A percentile compares a stretch with the other conserved stretches of the same genome.
Evolutionary conservation across 306 rosid species (phyloP).

Genomic region (Cucurbita ficifolia): DNA sequence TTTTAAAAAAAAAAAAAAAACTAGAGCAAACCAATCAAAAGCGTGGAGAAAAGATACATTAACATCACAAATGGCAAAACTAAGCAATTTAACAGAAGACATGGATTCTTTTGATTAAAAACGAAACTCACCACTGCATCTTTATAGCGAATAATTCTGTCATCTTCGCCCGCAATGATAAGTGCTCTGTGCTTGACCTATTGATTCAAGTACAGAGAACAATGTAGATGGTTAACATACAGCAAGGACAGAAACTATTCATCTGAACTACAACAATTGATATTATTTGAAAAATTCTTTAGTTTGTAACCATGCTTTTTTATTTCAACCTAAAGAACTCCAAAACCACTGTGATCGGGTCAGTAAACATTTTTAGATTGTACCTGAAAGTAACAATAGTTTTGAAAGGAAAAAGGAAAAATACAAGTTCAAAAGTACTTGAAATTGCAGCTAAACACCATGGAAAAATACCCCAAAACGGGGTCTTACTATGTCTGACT

Average conservation of each 20-base stretch:
- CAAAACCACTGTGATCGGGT: not conserved
- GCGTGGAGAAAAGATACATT: not conserved
- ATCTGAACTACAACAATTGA: not conserved
- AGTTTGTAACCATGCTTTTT: not conserved
- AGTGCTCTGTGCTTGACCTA: slow-evolving; percentile 43
- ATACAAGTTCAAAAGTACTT: not conserved
- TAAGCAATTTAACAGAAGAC: not conserved
- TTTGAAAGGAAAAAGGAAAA: not conserved
- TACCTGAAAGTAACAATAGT: not conserved
- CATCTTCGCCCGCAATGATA: slow-evolving; percentile 30
- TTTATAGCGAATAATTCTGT: slow-evolving; percentile 30
- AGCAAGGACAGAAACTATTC: not conserved
- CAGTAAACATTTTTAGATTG: not conserved
- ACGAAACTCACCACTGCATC: slow-evolving; percentile 32
- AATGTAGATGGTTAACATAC: not conserved
- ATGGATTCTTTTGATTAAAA: not conserved
- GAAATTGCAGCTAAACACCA: not conserved
- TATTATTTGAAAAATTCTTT: not conserved
- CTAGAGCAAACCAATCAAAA: not conserved
- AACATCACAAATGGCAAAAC: not conserved
- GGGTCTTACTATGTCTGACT: not conserved
- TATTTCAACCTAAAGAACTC: not conserved
- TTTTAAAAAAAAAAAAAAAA: too few species aligned
- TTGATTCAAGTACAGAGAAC: not conserved
- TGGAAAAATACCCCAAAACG: not conserved